Base-by-base conservation (phyloP, 2,329 filamentous ascomycete species). In the Phoma sp. region DNA sequence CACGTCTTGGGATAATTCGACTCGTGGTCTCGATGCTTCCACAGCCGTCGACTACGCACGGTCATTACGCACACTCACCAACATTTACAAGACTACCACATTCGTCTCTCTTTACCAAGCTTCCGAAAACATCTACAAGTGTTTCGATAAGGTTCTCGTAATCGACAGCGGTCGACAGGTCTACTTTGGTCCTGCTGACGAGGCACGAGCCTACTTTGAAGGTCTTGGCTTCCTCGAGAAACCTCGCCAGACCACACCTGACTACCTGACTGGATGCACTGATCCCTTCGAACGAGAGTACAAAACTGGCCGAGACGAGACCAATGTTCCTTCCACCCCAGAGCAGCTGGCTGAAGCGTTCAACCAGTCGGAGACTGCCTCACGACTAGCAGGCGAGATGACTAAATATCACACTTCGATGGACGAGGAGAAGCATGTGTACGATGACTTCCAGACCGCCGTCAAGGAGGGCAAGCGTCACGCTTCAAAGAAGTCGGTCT, bases 51-150 rank as follows among this genome's bases (percentile, higher is more conserved):
- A 81, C 55, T 82, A 80, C 47, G 77, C 77, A 2, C 77, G 79
- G 32, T 79, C 77, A 1, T 64, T 81, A 7, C 68, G 79, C n/a
- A 71, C 79, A 33, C 83, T 93, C 78, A 95, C 91, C 18, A 89
- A 95, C 72, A 85, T 95, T 48, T 92, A 92, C 81, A 86, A 89
- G 71, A 92, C 88, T 0, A 90, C 89, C 1, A 95, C 91, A 0
- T 93, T 95, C 56, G 91, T 96, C 1, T 92, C 91, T 0, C 79
- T 96, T 0, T 96, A 96, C 73, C 91, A 96, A 70, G 91, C 90
- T 0, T 92, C 88, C 0, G 90, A 95, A 74, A 92, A 89, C 64
- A 91, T 93, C 57, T 93, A 91, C 76, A 81, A 81, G 18, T 84
- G 87, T 28, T 93, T 93, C 57, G 91, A 96, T 78, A 95, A 93